phyloP scores from a whole-genome alignment of 208 protist species.

The Acanthamoeba royreba region DNA sequence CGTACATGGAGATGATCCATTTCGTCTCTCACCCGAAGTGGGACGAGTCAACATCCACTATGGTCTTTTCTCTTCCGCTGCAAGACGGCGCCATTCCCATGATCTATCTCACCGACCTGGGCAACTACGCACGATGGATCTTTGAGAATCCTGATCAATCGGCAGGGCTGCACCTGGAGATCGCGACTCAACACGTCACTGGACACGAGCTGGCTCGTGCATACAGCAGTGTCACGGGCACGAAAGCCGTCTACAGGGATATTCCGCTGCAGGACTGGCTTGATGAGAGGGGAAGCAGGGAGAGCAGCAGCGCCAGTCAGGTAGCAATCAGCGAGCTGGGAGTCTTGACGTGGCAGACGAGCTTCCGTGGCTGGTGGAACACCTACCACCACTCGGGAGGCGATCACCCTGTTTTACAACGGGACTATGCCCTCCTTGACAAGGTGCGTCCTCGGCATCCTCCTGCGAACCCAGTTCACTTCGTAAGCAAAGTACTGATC shows the following conservation, averaged over 20 bases:
- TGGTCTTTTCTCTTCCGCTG: not conserved
- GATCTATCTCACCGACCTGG: slow-evolving; percentile 2
- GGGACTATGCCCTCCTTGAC: not conserved
- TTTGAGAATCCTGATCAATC: not conserved
- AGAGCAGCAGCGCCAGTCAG: not conserved
- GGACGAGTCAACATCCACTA: not conserved
- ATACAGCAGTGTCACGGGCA: not conserved
- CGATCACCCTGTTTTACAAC: not conserved
- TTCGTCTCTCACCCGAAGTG: not conserved
- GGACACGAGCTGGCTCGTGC: not conserved
- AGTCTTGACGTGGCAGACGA: not conserved
- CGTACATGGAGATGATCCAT: slow-evolving; percentile 38
- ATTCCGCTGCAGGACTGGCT: not conserved
- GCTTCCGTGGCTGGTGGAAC: not conserved
- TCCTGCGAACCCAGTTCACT: no score
- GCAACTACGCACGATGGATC: not conserved
- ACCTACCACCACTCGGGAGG: not conserved
- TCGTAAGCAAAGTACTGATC: no score
- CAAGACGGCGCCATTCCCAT: not conserved
- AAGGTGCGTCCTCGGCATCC: no score
- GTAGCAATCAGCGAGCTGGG: not conserved
- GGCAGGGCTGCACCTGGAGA: not conserved
- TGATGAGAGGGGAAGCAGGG: not conserved
- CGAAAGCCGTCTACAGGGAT: not conserved
- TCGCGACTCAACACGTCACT: not conserved